Conservation (phyloP, 805 yeast genomes). For the Candida arabinofermentans region DNA sequence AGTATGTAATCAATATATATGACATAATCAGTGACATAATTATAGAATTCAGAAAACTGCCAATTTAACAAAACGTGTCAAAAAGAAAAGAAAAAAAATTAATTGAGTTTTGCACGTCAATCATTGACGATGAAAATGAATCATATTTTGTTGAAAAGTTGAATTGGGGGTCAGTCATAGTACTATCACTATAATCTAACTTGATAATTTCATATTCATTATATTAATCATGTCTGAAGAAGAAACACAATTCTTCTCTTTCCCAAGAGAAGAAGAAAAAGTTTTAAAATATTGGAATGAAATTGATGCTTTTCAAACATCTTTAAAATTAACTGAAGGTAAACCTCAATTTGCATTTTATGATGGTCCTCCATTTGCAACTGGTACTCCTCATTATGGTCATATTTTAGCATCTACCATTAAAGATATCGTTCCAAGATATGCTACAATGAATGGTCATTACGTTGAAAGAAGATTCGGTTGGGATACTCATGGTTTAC, state of each 20-base stretch:
- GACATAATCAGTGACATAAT: too few relatives aligned
- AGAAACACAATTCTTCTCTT: conserved; percentile 47
- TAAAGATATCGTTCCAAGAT: conserved; percentile 95
- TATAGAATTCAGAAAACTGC: too few relatives aligned
- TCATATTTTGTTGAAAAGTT: too few relatives aligned
- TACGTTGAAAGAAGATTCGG: conserved; percentile 97
- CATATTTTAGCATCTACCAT: conserved; percentile 95
- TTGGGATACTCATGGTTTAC: conserved; percentile 99
- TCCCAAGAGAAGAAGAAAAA: conserved; percentile 87
- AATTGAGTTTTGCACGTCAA: too few relatives aligned
- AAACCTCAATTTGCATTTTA: conserved; percentile 87
- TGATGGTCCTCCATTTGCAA: conserved; percentile 99
- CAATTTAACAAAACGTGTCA: too few relatives aligned
- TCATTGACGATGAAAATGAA: too few relatives aligned
- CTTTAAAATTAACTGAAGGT: conserved; percentile 77
- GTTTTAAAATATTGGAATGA: conserved; percentile 81
- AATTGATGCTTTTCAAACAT: conserved; percentile 88
- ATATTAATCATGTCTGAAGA: conserved; percentile 32
- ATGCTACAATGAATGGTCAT: conserved; percentile 96
- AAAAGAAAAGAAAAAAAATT: too few relatives aligned
- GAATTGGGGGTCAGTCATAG: too few relatives aligned
- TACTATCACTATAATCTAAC: too few relatives aligned
- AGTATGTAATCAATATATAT: too few relatives aligned
- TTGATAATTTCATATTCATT: too few relatives aligned
- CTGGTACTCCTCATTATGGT: conserved; percentile 99